Evolutionary conservation across 139 green algal genomes (phyloP), one percentile per base, ranked within the genome.

Genomic region (Closterium sp.): DNA sequence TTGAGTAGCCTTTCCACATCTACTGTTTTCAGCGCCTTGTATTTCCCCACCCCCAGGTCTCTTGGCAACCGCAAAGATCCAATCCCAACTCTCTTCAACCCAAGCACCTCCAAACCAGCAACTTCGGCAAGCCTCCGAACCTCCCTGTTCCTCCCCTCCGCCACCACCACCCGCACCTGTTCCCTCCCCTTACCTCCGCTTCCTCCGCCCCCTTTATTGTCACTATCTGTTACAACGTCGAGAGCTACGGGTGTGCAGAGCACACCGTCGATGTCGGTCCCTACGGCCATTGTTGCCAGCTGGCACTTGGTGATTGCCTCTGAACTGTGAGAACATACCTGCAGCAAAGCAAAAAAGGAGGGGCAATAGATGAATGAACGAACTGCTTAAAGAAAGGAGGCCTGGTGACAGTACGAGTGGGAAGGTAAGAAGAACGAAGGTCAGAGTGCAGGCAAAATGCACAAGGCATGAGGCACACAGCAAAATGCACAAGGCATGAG

Each of bases 111-210:
- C 19, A 92, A 29, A n/a, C 73, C 90, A 79, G 90, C 90, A 84
- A 28, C 32, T 22, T 45, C 42, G 24, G 90, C 86, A 73, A 92
- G 90, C 27, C 90, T 31, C 22, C 90, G 90, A 28, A 92, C 90
- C 31, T 92, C 90, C 22, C 45, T n/a, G 13, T 92, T 92, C 24
- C 90, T 73, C 86, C 90, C 90, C 45, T 92, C 90, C 24, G 28
- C 90, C 70, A 92, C 90, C 1, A 92, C 90, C 90, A 92, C 28
- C 24, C 90, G 90, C 24, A 92, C 19, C 31, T 73, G 31, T 10
- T 89, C 42, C 6, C 45, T 30, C 62, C n/a, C 27, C 9, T 89
- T 73, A 3, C 17, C 30, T 42, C 70, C 28, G 0, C 86, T 70
- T 70, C n/a, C 21, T 42, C 32, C 27, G 0, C 90, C n/a, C 2